phyloP scores from a whole-genome alignment of 192 early-diverging fungal genomes.

The Backusella australiensis region DNA sequence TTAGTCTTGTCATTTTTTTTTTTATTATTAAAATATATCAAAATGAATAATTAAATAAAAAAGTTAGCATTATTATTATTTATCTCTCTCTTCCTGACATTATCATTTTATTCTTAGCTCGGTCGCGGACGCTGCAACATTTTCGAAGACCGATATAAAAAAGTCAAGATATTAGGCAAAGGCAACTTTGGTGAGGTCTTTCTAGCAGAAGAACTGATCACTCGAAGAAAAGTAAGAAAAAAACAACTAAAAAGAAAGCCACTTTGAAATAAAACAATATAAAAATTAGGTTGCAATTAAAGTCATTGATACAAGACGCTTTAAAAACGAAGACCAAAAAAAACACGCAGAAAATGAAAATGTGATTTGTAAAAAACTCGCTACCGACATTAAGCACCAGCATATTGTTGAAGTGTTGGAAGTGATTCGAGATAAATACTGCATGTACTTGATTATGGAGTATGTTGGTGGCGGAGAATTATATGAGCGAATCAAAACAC shows the following conservation, averaged over 20 bases:
- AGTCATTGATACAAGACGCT: slow-evolving; percentile 46
- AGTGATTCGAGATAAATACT: slow-evolving; percentile 27
- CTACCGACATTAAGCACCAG: slow-evolving; percentile 33
- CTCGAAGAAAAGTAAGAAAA: slow-evolving; percentile 40
- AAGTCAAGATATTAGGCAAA: slow-evolving; percentile 44
- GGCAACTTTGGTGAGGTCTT: slow-evolving; percentile 63
- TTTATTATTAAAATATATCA: neutral
- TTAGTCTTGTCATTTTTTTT: neutral
- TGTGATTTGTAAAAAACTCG: slow-evolving; percentile 35
- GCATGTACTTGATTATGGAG: slow-evolving; percentile 65
- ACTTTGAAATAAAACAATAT: neutral
- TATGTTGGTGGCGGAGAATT: slow-evolving; percentile 66
- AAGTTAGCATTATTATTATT: neutral
- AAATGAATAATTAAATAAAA: neutral
- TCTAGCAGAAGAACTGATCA: slow-evolving; percentile 45
- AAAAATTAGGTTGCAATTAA: slow-evolving; percentile 49
- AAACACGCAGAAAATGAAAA: slow-evolving; percentile 45
- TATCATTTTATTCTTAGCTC: neutral
- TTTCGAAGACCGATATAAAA: slow-evolving; percentile 18
- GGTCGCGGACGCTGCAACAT: neutral
- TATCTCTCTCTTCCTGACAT: neutral
- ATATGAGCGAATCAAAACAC: slow-evolving; percentile 59
- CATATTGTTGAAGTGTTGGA: slow-evolving; percentile 52
- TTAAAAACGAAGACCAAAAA: slow-evolving; percentile 50
- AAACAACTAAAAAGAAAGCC: neutral